phyloP scores from a whole-genome alignment of 768 basidiomycete genomes.

The Brasilioporus rufonigricans region DNA sequence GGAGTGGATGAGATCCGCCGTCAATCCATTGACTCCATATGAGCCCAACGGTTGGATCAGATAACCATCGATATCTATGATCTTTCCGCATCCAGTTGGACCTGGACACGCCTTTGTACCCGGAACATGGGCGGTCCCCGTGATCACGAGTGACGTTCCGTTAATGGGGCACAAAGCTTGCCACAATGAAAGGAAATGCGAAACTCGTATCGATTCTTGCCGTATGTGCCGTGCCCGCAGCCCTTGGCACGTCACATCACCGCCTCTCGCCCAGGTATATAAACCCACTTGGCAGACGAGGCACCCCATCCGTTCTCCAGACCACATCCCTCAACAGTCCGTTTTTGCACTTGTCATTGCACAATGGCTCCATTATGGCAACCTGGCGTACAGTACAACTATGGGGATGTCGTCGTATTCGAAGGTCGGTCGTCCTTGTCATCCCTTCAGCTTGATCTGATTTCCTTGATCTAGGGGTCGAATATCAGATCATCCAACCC shows the following conservation, averaged over 20 bases:
- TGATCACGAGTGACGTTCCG: neutral
- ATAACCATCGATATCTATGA: constrained; percentile 15
- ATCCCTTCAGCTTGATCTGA: constrained; percentile 3
- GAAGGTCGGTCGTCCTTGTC: constrained; percentile 40
- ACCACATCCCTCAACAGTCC: constrained; percentile 6
- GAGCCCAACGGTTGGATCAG: constrained; percentile 25
- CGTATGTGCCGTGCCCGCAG: neutral
- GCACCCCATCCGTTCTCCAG: neutral
- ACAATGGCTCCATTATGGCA: constrained; percentile 53
- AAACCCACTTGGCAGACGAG: constrained; percentile 3
- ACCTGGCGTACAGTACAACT: constrained; percentile 59
- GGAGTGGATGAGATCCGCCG: neutral
- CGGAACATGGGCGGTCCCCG: neutral
- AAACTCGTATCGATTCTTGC: constrained; percentile 5
- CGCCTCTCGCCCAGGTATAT: constrained; percentile 18
- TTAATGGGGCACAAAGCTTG: neutral
- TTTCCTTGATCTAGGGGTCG: constrained; percentile 33
- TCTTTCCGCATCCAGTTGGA: constrained; percentile 11
- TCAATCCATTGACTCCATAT: too few relatives aligned
- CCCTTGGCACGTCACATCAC: constrained; percentile 2
- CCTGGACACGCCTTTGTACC: constrained; percentile 1
- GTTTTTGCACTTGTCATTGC: neutral
- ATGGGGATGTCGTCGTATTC: constrained; percentile 53
- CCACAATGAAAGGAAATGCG: neutral
- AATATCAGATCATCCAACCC: constrained; percentile 70